Evolutionary conservation across 352 stramenopile species (phyloP).

Genomic region (Thalassiosira pacifica): DNA sequence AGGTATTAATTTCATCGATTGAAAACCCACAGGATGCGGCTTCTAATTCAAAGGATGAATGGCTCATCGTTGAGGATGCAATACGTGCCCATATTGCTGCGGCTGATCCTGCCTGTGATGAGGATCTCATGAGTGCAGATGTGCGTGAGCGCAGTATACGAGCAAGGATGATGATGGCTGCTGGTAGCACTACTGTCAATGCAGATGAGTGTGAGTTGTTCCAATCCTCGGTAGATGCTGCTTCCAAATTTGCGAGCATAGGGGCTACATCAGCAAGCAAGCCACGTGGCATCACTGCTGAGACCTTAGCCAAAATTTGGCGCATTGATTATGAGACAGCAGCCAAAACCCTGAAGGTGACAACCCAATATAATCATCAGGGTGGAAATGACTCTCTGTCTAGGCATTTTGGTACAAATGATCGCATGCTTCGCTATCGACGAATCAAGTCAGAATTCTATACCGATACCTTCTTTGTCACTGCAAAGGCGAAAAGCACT

Average conservation of each 20-base stretch:
- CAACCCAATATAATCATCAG: background rate
- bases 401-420: slow-evolving; percentile 53
- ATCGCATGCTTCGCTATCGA: slow-evolving; percentile 36
- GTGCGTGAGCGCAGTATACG: background rate
- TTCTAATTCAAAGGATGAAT: background rate
- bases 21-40: background rate
- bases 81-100: background rate
- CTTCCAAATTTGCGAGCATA: too few species aligned
- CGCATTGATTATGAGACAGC: slow-evolving; percentile 11
- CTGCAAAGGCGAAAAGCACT: slow-evolving; percentile 45
- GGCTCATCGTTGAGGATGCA: background rate
- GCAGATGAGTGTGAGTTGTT: background rate
- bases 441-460: slow-evolving; percentile 49
- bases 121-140: background rate
- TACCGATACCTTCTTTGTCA: slow-evolving; percentile 64
- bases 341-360: background rate
- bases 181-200: background rate
- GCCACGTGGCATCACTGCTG: slow-evolving; percentile 18
- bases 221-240: too few species aligned
- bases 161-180: background rate
- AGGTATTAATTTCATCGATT: background rate
- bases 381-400: background rate
- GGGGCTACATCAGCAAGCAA: background rate
- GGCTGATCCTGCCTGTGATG: background rate
- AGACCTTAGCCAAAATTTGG: slow-evolving; percentile 53